A percentile compares a stretch with the other conserved stretches of the same genome.
Conservation (phyloP, 768 basidiomycete species). For the Leucosporidium scottii region DNA sequence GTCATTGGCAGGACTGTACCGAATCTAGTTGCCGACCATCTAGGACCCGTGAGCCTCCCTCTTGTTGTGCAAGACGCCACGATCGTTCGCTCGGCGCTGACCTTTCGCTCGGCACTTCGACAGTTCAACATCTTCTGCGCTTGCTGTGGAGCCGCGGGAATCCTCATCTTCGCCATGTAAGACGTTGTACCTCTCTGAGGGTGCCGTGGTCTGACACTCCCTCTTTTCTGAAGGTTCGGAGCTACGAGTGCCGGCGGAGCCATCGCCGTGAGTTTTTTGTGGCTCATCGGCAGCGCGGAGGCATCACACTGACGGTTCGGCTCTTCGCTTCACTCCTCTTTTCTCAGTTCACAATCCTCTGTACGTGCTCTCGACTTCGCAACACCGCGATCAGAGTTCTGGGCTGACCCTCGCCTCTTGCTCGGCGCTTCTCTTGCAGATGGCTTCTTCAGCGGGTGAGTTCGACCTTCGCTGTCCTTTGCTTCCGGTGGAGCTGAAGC, state of each 20-base stretch:
- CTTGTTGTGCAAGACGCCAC: not conserved
- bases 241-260: slow-evolving; percentile 3
- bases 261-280: not conserved
- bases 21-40: slow-evolving; percentile 42
- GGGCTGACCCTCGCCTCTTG: not conserved
- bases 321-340: too few species aligned
- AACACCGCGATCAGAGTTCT: too few species aligned
- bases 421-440: too few species aligned
- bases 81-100: not conserved
- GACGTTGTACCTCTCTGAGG: not conserved
- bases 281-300: too few species aligned
- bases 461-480: not conserved
- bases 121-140: slow-evolving; percentile 11
- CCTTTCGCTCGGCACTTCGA: not conserved
- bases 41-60: not conserved
- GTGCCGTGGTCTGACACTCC: too few species aligned
- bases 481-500: slow-evolving; percentile 2
- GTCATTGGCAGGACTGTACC: slow-evolving; percentile 55
- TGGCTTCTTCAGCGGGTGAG: not conserved
- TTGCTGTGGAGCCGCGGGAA: slow-evolving; percentile 29
- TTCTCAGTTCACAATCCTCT: not conserved
- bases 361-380: not conserved
- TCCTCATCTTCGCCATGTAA: slow-evolving; percentile 35
- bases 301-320: too few species aligned
- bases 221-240: not conserved